Base-by-base conservation (phyloP, 2,329 filamentous ascomycete species). In the Talaromyces islandicus region DNA sequence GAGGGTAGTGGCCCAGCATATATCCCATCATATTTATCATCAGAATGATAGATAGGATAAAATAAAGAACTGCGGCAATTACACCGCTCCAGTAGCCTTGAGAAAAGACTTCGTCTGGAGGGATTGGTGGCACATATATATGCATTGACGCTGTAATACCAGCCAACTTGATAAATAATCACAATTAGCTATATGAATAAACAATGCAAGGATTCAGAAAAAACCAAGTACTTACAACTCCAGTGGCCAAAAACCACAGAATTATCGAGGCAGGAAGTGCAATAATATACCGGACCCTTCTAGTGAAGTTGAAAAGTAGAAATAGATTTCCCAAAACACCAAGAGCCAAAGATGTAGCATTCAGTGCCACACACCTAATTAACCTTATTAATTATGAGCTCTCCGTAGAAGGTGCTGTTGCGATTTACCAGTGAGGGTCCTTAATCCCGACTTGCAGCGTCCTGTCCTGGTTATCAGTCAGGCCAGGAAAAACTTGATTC, bases 1-100 rank as follows among this genome's bases (percentile, higher is more conserved):
- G 88, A 7, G 83, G 82, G 67, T 96, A 96, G 65, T 90, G 88
- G 0, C 87, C 86, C 0, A 87, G 76, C 60, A 85, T 83, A 53
- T 92, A 92, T 9, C 91, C 91, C 59, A 87, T 81, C 76, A 93
- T 91, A 24, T 93, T 96, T 59, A 91, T 74, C 64, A 88, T 83
- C 73, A 96, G 86, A 41, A 95, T 81, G 52, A 88, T 85, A 0
- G 90, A 88, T 57, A 90, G 88, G 17, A 93, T 70, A 59, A 93
- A 88, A 75, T 96, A 96, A 21, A 96, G 81, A 2, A 85, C 77
- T 6, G 91, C 89, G 2, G 91, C 87, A 66, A 91, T 90, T 19
- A 96, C 82, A 27, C 86, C 92, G 69, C 95, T 95, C 82, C 88
- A 96, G 69, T 90, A 96, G 0, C 90, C 91, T 72, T 96, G 89